These are phyloP conservation scores for Neurospora sp. DNA, from an alignment of 2,329 filamentous ascomycete genomes.

Conservation along the genomic window DNA sequence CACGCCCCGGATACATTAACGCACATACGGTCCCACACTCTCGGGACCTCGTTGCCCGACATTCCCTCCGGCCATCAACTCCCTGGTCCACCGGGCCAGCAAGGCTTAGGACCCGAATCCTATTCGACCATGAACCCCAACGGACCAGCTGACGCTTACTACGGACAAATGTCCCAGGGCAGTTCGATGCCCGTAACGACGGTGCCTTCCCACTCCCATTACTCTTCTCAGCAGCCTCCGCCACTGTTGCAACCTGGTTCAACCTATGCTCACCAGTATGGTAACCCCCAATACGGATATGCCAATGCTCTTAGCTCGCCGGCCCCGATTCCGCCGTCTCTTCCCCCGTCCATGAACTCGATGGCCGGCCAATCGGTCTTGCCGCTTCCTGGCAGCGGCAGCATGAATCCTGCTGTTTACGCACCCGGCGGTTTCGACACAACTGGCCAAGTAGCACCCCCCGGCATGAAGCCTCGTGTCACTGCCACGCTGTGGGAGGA, in stretches of 20 bases:
- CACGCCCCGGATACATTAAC: not conserved
- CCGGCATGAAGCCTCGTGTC: conserved; percentile 91
- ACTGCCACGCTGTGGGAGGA: conserved; percentile 98
- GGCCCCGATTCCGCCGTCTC: conserved; percentile 59
- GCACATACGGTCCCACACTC: conserved; percentile 55
- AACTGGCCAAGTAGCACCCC: conserved; percentile 85
- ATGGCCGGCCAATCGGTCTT: conserved; percentile 61
- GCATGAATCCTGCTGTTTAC: conserved; percentile 38
- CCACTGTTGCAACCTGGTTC: conserved; percentile 65
- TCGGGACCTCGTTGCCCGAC: conserved; percentile 52
- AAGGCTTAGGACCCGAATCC: conserved; percentile 30
- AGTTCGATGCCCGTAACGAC: conserved; percentile 68
- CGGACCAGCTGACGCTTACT: conserved; percentile 77
- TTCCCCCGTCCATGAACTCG: conserved; percentile 32
- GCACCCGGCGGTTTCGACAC: conserved; percentile 59
- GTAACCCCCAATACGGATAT: conserved; percentile 57
- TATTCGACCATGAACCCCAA: conserved; percentile 69
- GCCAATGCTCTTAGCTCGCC: conserved; percentile 71
- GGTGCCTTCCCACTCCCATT: conserved; percentile 75
- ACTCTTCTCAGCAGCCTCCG: conserved; percentile 59
- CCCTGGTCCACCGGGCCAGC: conserved; percentile 29
- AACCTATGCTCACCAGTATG: conserved; percentile 62
- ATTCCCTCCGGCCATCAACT: conserved; percentile 41
- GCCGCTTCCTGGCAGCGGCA: conserved; percentile 53
- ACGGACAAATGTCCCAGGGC: conserved; percentile 66